phyloP scores from a whole-genome alignment of 1,139 yeast species.

The Sugiyamaella paludigena region DNA sequence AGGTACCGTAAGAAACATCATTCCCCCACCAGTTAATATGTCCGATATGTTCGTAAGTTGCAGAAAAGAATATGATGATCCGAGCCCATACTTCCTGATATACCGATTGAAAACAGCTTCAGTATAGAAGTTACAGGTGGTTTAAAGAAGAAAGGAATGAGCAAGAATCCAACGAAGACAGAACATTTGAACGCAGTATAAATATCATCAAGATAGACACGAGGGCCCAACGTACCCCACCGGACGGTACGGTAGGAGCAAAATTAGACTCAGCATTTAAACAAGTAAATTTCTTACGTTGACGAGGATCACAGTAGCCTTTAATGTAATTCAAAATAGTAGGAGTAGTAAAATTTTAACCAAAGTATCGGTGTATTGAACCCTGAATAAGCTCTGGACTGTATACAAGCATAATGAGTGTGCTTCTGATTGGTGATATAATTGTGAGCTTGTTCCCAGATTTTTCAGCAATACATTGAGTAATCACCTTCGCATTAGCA shows the following conservation, averaged over 20 bases:
- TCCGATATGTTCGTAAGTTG: conserved; percentile 44
- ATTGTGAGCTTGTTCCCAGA: conserved; percentile 56
- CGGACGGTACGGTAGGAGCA: conserved; percentile 52
- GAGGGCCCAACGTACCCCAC: conserved; percentile 49
- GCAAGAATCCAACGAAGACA: conserved; percentile 43
- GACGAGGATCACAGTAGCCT: conserved; percentile 48
- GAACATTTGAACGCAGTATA: conserved; percentile 41
- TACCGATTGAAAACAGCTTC: conserved; percentile 52
- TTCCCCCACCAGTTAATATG: conserved; percentile 62
- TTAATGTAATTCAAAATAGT: conserved; percentile 53
- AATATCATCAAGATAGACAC: conserved; percentile 46
- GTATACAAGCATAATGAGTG: conserved; percentile 55
- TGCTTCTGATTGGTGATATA: conserved; percentile 53
- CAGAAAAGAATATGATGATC: conserved; percentile 51
- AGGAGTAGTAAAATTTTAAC: conserved; percentile 44
- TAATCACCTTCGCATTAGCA: conserved; percentile 56
- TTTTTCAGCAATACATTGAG: conserved; percentile 57
- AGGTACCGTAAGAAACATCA: conserved; percentile 42
- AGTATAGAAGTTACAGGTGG: conserved; percentile 49
- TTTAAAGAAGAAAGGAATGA: conserved; percentile 45
- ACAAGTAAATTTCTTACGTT: conserved; percentile 36
- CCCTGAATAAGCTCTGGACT: conserved; percentile 62
- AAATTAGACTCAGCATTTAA: conserved; percentile 44
- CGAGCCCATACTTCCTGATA: conserved; percentile 45
- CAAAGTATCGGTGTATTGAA: conserved; percentile 48